phyloP scores from a whole-genome alignment of 768 basidiomycete genomes.

The Hygrocybe punicea region DNA sequence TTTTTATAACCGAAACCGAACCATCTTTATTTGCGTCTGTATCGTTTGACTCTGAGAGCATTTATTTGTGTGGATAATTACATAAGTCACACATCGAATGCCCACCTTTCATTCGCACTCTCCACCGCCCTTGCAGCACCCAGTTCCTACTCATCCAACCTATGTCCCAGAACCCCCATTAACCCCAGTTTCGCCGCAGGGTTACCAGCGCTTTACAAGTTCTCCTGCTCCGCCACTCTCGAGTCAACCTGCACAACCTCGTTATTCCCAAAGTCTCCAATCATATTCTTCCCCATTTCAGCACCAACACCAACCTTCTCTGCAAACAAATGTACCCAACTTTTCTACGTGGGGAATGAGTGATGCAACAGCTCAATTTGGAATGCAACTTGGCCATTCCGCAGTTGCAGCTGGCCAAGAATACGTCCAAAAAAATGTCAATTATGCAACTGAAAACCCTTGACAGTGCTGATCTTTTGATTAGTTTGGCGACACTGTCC shows the following conservation, averaged over 20 bases:
- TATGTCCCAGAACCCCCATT: conserved; percentile 81
- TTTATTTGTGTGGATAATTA: too few relatives aligned
- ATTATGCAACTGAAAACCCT: conserved; percentile 23
- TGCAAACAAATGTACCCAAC: conserved; percentile 35
- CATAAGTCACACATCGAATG: too few relatives aligned
- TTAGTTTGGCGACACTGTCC: conserved; percentile 79
- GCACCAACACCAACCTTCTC: conserved; percentile 39
- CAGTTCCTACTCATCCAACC: conserved; percentile 82
- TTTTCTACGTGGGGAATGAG: conserved; percentile 83
- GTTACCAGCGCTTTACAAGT: conserved; percentile 69
- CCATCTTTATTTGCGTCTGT: conserved; percentile 6
- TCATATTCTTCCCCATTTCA: conserved; percentile 51
- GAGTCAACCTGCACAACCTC: conserved; percentile 13
- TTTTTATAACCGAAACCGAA: too few relatives aligned
- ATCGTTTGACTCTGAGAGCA: too few relatives aligned
- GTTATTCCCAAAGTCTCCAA: conserved; percentile 27
- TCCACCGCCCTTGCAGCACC: conserved; percentile 81
- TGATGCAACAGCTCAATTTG: conserved; percentile 90
- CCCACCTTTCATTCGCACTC: conserved; percentile 38
- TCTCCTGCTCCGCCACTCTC: conserved; percentile 45
- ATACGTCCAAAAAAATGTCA: conserved; percentile 90
- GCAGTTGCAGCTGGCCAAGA: conserved; percentile 93
- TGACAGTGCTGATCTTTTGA: conserved; percentile 10
- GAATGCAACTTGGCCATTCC: conserved; percentile 90
- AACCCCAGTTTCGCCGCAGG: conserved; percentile 69